These are phyloP conservation scores for Pichia membranifaciens DNA, from an alignment of 805 yeast species.

Conservation along the genomic window DNA sequence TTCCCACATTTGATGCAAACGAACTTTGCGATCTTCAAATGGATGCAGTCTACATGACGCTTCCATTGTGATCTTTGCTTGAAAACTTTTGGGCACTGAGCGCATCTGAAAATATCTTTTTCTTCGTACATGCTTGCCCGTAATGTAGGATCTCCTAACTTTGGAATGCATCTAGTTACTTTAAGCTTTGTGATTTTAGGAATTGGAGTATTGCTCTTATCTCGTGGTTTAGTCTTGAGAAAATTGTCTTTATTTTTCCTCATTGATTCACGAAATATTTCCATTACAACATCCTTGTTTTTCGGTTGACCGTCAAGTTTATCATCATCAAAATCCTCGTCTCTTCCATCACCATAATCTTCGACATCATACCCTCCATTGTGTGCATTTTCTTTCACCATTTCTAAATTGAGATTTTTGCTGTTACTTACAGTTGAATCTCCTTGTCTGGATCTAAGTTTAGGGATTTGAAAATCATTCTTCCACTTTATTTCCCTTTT, in stretches of 20 bases:
- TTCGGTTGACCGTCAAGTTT: not conserved
- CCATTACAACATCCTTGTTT: constrained; percentile 2
- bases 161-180: constrained; percentile 1
- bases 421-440: not conserved
- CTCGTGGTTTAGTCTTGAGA: not conserved
- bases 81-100: constrained; percentile 38
- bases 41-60: constrained; percentile 63
- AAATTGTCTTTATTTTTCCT: constrained; percentile 6
- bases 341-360: no score
- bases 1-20: constrained; percentile 53
- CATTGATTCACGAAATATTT: constrained; percentile 8
- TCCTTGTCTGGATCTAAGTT: not conserved
- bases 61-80: constrained; percentile 62
- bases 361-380: no score
- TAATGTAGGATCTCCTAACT: not conserved
- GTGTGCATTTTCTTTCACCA: no score
- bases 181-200: constrained; percentile 5
- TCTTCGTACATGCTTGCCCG: not conserved
- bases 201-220: not conserved
- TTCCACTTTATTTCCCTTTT: not conserved
- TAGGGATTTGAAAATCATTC: no score
- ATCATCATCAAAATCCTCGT: no score
- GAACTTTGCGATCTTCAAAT: constrained; percentile 46
- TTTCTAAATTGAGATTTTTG: no score
- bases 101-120: constrained; percentile 23